Conservation (phyloP, 148 eudicot genomes). For the Chenopodium album region DNA sequence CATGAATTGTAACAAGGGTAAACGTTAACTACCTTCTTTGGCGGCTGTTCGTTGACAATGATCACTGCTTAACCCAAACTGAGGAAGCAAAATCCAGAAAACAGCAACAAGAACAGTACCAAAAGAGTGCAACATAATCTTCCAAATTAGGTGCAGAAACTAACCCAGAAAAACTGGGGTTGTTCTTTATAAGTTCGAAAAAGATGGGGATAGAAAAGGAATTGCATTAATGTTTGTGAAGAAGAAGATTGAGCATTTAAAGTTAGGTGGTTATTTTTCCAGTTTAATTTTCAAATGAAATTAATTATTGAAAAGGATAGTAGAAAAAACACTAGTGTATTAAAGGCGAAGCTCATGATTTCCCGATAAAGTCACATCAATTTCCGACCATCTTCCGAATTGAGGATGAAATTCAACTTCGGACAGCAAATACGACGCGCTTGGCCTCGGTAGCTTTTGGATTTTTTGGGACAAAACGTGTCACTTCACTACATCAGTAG, state of each 20-base stretch:
- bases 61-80: conserved; percentile 11
- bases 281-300: not conserved
- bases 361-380: too few species aligned
- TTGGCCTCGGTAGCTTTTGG: too few species aligned
- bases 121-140: conserved; percentile 7
- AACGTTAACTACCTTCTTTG: conserved; percentile 20
- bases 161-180: not conserved
- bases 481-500: too few species aligned
- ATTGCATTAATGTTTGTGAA: not conserved
- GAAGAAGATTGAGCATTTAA: not conserved
- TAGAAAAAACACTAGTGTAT: not conserved
- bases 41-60: conserved; percentile 19
- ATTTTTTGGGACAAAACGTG: too few species aligned
- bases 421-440: too few species aligned
- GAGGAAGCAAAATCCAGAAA: conserved; percentile 16
- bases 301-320: not conserved
- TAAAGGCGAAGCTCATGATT: too few species aligned
- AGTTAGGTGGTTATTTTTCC: not conserved
- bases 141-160: not conserved
- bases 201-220: too few species aligned
- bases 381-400: too few species aligned
- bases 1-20: not conserved
- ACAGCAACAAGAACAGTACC: not conserved
- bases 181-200: not conserved
- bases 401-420: too few species aligned